A percentile compares a stretch with the other conserved stretches of the same genome.
Evolutionary conservation across 2,329 filamentous ascomycete species (phyloP).

Genomic region (Corynespora cassiicola): DNA sequence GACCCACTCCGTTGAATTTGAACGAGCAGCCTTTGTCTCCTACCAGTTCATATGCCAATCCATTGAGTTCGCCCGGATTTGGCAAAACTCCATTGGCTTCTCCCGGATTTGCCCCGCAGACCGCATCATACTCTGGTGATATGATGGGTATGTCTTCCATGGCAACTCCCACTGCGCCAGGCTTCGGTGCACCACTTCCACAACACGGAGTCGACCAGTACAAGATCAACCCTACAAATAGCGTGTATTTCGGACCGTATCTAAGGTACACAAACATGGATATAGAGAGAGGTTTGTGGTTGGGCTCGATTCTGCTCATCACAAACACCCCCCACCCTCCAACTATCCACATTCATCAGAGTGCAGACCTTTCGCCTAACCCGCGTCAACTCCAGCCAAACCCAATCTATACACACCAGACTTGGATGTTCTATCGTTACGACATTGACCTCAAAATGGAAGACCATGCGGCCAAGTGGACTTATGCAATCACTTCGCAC

Average conservation of each 20-base stretch:
- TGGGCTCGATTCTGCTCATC: constrained; percentile 91
- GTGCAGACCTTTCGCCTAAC: constrained; percentile 88
- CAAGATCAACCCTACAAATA: constrained; percentile 90
- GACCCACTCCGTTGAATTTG: constrained; percentile 85
- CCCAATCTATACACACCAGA: constrained; percentile 85
- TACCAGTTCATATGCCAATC: constrained; percentile 61
- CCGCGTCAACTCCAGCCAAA: constrained; percentile 84
- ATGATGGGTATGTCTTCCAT: constrained; percentile 81
- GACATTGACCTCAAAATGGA: constrained; percentile 90
- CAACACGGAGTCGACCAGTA: constrained; percentile 91
- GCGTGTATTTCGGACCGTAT: constrained; percentile 97
- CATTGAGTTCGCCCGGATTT: constrained; percentile 53
- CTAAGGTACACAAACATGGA: constrained; percentile 98
- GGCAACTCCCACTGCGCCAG: constrained; percentile 76
- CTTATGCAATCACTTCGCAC: constrained; percentile 96
- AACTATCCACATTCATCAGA: constrained; percentile 94
- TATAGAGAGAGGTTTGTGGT: constrained; percentile 85
- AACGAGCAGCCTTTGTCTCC: constrained; percentile 89
- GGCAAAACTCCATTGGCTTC: constrained; percentile 73
- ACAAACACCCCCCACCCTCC: constrained; percentile 91
- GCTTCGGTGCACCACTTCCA: constrained; percentile 88
- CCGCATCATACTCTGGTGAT: constrained; percentile 83
- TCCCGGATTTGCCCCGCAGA: constrained; percentile 82
- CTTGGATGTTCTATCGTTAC: constrained; percentile 96
- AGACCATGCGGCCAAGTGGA: constrained; percentile 86